Evolutionary conservation across 2,329 filamentous ascomycete genomes (phyloP).

Genomic region (Neurospora sp.): DNA sequence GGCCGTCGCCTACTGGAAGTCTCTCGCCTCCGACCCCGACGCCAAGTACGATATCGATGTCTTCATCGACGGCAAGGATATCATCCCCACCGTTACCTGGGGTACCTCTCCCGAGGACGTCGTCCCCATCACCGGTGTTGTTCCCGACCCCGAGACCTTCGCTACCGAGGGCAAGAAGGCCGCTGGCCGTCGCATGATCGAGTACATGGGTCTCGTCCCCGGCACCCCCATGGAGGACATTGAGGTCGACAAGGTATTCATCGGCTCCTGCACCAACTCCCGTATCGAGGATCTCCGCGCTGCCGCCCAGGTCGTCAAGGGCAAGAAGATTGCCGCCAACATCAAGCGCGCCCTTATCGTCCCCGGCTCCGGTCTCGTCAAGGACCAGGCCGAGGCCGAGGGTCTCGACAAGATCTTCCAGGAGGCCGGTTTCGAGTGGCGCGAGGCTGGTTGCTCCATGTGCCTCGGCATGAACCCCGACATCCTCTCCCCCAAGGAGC

Average conservation of each 20-base stretch:
- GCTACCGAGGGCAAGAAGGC: slow-evolving; percentile 68
- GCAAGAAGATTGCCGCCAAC: slow-evolving; percentile 76
- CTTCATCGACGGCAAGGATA: slow-evolving; percentile 85
- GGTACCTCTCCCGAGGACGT: slow-evolving; percentile 95
- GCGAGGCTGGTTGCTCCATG: slow-evolving; percentile 98
- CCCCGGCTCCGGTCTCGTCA: slow-evolving; percentile 88
- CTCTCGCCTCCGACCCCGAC: slow-evolving; percentile 72
- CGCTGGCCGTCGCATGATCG: slow-evolving; percentile 68
- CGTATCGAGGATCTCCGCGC: slow-evolving; percentile 91
- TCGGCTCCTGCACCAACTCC: slow-evolving; percentile 95
- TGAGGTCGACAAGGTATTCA: slow-evolving; percentile 88
- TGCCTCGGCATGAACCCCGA: slow-evolving; percentile 99
- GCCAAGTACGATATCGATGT: slow-evolving; percentile 87
- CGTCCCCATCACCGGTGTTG: slow-evolving; percentile 82
- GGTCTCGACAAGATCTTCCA: slow-evolving; percentile 87
- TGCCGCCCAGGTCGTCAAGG: slow-evolving; percentile 76
- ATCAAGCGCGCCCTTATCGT: slow-evolving; percentile 95
- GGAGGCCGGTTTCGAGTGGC: slow-evolving; percentile 93
- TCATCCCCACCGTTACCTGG: slow-evolving; percentile 90
- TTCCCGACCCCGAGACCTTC: slow-evolving; percentile 86
- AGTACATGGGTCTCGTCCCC: slow-evolving; percentile 90
- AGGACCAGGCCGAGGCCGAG: slow-evolving; percentile 81
- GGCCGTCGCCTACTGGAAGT: slow-evolving; percentile 80
- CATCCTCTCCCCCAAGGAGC: slow-evolving; percentile 82
- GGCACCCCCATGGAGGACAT: slow-evolving; percentile 92